These are phyloP conservation scores for Tagetes patula DNA, from an alignment of 129 eudicot species.

Conservation along the genomic window DNA sequence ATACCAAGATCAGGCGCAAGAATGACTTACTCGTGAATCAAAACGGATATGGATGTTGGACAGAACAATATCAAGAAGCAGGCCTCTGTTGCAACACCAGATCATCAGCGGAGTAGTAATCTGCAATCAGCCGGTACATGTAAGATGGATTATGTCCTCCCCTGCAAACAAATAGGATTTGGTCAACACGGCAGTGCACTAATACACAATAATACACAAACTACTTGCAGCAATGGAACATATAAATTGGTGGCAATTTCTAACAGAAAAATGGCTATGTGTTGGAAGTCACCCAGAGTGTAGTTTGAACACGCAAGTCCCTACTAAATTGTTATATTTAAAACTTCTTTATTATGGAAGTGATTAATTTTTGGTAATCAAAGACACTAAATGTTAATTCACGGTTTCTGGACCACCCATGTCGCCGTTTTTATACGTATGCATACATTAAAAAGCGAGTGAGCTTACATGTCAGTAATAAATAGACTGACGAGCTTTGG, in stretches of 20 bases:
- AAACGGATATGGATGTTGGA: constrained; percentile 17
- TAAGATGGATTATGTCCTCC: constrained; percentile 98
- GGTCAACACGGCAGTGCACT: not conserved
- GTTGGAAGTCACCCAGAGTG: no score
- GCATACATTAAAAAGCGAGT: not conserved
- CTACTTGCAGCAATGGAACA: no score
- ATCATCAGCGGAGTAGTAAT: constrained; percentile 95
- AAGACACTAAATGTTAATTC: no score
- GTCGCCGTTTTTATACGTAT: not conserved
- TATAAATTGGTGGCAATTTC: no score
- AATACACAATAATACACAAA: no score
- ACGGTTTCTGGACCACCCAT: no score
- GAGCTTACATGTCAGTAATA: constrained; percentile 95
- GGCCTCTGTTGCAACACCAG: constrained; percentile 63
- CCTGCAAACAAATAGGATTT: constrained; percentile 42
- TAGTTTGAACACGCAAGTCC: no score
- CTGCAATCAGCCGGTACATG: constrained; percentile 89
- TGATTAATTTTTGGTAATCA: no score
- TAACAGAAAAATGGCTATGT: no score
- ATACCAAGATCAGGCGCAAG: not conserved
- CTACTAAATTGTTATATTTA: no score
- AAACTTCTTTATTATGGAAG: no score
- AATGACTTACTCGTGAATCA: constrained; percentile 32
- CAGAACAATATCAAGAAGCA: constrained; percentile 41
- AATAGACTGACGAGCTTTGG: constrained; percentile 93